Conservation (phyloP, 1,284 basidiomycete genomes). For the Sporisorium reilianum region DNA sequence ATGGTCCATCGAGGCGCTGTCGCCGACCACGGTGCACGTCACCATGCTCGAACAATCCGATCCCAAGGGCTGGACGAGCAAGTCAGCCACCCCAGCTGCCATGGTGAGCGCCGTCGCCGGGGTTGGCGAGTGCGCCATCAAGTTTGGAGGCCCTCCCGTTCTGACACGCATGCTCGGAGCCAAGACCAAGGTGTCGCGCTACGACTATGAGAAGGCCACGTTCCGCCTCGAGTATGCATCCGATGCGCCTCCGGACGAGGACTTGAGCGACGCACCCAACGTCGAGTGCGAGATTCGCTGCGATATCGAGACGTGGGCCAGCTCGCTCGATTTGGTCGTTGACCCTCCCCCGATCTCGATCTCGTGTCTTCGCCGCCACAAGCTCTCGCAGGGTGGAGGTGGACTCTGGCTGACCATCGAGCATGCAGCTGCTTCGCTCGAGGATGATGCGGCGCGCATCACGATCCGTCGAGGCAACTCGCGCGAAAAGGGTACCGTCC, state of each 20-base stretch:
- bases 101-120: conserved; percentile 82
- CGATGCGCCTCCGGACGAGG: conserved; percentile 20
- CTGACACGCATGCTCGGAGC: conserved; percentile 85
- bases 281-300: conserved; percentile 95
- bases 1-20: conserved; percentile 95
- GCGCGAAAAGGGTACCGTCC: conserved; percentile 80
- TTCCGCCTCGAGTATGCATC: conserved; percentile 89
- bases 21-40: conserved; percentile 92
- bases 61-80: conserved; percentile 96
- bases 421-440: conserved; percentile 82
- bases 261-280: conserved; percentile 70
- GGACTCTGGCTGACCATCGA: conserved; percentile 96
- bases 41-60: conserved; percentile 97
- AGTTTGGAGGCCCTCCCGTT: conserved; percentile 90
- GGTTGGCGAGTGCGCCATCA: conserved; percentile 91
- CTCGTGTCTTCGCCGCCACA: conserved; percentile 86
- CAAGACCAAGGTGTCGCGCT: conserved; percentile 79
- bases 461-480: conserved; percentile 77
- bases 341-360: conserved; percentile 92
- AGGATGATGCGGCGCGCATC: conserved; percentile 77
- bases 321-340: conserved; percentile 87
- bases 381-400: conserved; percentile 86
- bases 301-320: conserved; percentile 91
- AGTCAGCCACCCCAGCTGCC: conserved; percentile 88
- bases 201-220: conserved; percentile 86